These are phyloP conservation scores for Lycium ferocissimum DNA, from an alignment of 257 asterid genomes.

Conservation along the genomic window DNA sequence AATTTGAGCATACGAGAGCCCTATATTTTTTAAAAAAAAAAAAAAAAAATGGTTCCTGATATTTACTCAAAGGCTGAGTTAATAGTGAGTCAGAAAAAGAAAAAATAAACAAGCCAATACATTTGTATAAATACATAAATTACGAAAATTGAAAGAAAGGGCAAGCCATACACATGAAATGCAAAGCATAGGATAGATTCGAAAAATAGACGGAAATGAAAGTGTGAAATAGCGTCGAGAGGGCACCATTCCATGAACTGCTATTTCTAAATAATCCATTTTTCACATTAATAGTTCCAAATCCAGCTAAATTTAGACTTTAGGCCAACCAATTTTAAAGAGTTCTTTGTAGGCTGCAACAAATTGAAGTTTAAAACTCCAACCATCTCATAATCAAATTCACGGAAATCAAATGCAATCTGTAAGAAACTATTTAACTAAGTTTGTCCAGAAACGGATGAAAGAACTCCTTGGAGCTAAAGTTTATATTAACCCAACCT, in stretches of 20 bases:
- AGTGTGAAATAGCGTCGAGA: background rate
- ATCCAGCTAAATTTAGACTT: background rate
- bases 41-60: background rate
- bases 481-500: background rate
- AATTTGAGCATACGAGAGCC: background rate
- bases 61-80: background rate
- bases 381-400: background rate
- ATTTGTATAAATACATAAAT: background rate
- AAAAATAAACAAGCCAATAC: constrained; percentile 7
- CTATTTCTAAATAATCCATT: background rate
- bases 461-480: background rate
- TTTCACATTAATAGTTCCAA: background rate
- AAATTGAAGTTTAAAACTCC: background rate
- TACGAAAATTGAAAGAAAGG: background rate
- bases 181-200: background rate
- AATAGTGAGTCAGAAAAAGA: background rate
- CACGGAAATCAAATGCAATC: background rate
- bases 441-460: background rate
- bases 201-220: background rate
- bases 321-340: background rate
- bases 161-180: background rate
- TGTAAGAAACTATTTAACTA: background rate
- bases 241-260: background rate
- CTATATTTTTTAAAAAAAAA: background rate
- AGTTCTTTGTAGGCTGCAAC: background rate